Evolutionary conservation across 305 asterid genomes (phyloP), one percentile per base, ranked within the genome.

Genomic region (Fraxinus platypoda): DNA sequence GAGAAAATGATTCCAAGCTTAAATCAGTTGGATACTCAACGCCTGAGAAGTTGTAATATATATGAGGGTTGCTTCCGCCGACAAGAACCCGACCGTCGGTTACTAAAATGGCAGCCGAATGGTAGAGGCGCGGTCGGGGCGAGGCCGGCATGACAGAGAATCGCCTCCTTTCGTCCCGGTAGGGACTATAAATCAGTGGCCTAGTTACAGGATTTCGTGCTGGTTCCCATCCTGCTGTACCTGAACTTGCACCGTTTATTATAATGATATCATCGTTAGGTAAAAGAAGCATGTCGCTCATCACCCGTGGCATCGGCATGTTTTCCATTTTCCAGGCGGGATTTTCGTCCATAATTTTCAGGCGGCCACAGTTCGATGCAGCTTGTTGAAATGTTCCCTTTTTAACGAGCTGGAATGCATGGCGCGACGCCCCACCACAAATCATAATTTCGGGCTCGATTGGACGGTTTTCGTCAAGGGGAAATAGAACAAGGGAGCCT

Each of bases 61-160:
- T 37, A 25, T 93, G 92, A n/a, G 95, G 94, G 57, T 91, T 90
- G 89, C 93, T 88, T 30, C 95, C 95, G 13, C 95, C 94, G 1
- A 91, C 88, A 64, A 93, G 19, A 3, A 93, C 74, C n/a, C 92
- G 78, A 0, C 95, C 95, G 81, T 93, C 93, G 2, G 85, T 33
- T 6, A 93, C 70, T 46, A 93, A 79, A 21, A 88, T 74, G 17
- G 93, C 93, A 0, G 94, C 73, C 11, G 95, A 91, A 77, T 93
- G 97, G 87, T 93, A 93, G 64, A 93, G 75, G 57, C 95, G 85
- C 15, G 95, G 91, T 79, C 87, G 82, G 25, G 19, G 8, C 0
- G 92, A 62, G 0, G 90, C 75, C 2, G 78, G 80, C 92, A 87
- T 86, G 75, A 81, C 11, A 0, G 83, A 74, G 79, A 93, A 93